A percentile compares a stretch with the other conserved stretches of the same genome.
Conservation (phyloP, 805 yeast species). For the Kazachstania psychrophila region DNA sequence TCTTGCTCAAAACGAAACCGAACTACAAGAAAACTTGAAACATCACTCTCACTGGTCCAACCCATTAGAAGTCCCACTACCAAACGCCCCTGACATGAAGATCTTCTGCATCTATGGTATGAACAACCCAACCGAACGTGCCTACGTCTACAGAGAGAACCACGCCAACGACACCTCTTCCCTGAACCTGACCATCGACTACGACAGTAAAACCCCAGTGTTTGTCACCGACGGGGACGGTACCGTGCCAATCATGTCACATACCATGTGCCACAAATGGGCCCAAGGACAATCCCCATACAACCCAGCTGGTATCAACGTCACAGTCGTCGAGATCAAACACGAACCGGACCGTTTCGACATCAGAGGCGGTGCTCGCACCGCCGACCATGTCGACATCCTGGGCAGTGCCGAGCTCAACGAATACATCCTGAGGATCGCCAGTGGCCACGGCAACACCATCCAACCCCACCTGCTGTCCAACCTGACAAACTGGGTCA, state of each 20-base stretch:
- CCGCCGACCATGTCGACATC: slow-evolving; percentile 97
- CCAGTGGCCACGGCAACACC: slow-evolving; percentile 65
- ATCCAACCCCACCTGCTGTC: slow-evolving; percentile 56
- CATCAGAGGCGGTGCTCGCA: slow-evolving; percentile 92
- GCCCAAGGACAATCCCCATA: slow-evolving; percentile 49
- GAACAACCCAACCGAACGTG: slow-evolving; percentile 94
- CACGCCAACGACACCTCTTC: slow-evolving; percentile 35
- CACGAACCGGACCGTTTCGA: slow-evolving; percentile 93
- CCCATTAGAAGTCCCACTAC: slow-evolving; percentile 85
- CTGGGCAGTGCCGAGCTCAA: slow-evolving; percentile 88
- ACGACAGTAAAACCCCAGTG: slow-evolving; percentile 56
- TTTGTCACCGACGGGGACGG: slow-evolving; percentile 91
- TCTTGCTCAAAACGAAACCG: slow-evolving; percentile 47
- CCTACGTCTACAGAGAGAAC: slow-evolving; percentile 67
- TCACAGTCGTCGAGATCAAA: slow-evolving; percentile 78
- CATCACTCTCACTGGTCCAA: slow-evolving; percentile 82
- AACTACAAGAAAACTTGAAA: slow-evolving; percentile 57
- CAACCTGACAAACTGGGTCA: slow-evolving; percentile 52
- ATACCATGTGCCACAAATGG: slow-evolving; percentile 89
- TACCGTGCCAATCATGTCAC: slow-evolving; percentile 80
- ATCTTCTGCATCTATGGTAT: slow-evolving; percentile 88
- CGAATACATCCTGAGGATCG: slow-evolving; percentile 74
- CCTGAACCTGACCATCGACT: slow-evolving; percentile 64
- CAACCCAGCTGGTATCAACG: slow-evolving; percentile 70
- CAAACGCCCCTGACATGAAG: slow-evolving; percentile 88